Base-by-base conservation (phyloP, 345 rosid species). In the Trapa incisa region DNA sequence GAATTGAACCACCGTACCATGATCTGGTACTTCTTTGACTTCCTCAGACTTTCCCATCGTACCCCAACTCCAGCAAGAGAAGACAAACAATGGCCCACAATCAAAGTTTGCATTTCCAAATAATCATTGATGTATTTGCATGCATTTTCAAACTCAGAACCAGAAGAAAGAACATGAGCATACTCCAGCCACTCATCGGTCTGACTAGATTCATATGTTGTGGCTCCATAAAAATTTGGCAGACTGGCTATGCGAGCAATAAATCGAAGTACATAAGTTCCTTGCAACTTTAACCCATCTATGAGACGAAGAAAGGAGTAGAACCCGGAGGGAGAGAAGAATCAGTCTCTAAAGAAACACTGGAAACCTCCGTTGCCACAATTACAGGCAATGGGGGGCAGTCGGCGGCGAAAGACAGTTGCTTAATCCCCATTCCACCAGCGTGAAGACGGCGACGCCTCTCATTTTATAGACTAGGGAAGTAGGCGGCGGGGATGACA, bases 1-100 rank as follows among this genome's bases (percentile, higher is more conserved):
- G 97, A 94, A 47, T 87, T 89, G 79, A 80, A 94, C 97, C 99
- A 94, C 29, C 97, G 82, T 42, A 80, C 89, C 29, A 94, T 76
- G 68, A 80, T 84, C 64, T 75, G 91, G 77, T 84, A 91, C 82
- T 94, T 94, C 77, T 84, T 91, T 7, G 99, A 89, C 81, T 86
- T 94, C 82, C 92, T 94, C 72, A 89, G 71, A 72, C 96, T 87
- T 37, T 94, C 99, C 97, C 99, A 94, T 79, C 99, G 83, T 65
- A 60, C 78, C 61, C 96, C 97, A 38, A 82, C 65, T 73, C 87
- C 99, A 91, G 77, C 17, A 72, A 35, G 68, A 66, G 50, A 75
- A 22, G 97, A 77, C 69, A 89, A 80, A 70, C 61, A 75, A 71
- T 87, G 63, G 9, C 86, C 96, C 52, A 91, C 96, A n/a, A 89